Evolutionary conservation across 768 basidiomycete genomes (phyloP).

Genomic region (Postia placenta): DNA sequence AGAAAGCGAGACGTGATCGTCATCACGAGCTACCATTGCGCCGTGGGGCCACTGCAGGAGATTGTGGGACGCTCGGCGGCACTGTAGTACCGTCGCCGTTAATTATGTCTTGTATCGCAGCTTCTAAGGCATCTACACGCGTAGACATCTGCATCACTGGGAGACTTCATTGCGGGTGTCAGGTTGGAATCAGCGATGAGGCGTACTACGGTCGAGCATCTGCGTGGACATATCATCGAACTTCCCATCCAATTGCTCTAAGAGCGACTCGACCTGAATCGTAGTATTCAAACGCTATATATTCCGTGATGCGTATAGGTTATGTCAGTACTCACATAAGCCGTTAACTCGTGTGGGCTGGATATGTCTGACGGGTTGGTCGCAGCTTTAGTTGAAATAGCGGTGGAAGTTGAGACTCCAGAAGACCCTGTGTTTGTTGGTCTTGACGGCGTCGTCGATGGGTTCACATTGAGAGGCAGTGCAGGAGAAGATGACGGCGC

Average conservation of each 20-base stretch:
- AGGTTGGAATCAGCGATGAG: neutral
- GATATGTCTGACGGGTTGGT: constrained; percentile 61
- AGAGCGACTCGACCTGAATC: constrained; percentile 76
- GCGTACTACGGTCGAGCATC: constrained; percentile 78
- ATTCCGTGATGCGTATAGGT: no score
- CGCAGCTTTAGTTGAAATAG: constrained; percentile 10
- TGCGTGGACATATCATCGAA: constrained; percentile 93
- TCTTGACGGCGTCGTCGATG: constrained; percentile 32
- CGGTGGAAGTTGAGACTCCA: constrained; percentile 19
- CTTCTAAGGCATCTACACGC: constrained; percentile 84
- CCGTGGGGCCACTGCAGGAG: constrained; percentile 33
- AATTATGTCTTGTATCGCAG: constrained; percentile 89
- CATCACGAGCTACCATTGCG: constrained; percentile 11
- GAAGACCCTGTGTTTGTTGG: constrained; percentile 29
- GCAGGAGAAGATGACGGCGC: constrained; percentile 56
- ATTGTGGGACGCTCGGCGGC: constrained; percentile 51
- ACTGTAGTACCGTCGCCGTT: constrained; percentile 53
- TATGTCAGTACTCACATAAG: constrained; percentile 60
- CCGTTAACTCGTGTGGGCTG: constrained; percentile 90
- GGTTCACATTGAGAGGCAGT: constrained; percentile 60
- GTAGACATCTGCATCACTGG: constrained; percentile 91
- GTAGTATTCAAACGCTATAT: neutral
- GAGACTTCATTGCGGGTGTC: no score
- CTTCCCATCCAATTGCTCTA: constrained; percentile 83
- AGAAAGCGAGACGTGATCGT: neutral